phyloP scores from a whole-genome alignment of 176 grass and related monocot genomes.

The Dactylis glomerata region DNA sequence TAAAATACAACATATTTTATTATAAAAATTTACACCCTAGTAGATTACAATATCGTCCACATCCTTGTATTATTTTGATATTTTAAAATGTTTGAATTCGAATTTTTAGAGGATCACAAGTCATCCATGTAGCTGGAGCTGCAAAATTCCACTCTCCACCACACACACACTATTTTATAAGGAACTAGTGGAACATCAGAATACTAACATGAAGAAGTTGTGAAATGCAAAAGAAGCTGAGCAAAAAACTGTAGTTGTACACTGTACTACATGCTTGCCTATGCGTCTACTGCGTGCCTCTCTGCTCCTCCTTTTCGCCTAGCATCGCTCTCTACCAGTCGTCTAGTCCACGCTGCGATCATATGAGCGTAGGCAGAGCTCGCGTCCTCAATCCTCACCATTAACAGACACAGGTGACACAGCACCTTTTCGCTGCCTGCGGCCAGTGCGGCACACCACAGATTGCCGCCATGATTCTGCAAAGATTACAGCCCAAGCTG shows the following conservation, averaged over 20 bases:
- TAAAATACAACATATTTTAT: no score
- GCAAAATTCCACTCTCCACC: no score
- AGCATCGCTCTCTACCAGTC: background rate
- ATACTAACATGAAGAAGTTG: background rate
- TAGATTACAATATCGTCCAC: no score
- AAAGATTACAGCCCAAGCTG: constrained; percentile 1
- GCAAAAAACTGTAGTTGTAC: background rate
- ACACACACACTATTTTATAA: no score
- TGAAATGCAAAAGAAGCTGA: background rate
- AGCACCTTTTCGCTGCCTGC: background rate
- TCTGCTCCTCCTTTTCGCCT: background rate
- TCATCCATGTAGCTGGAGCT: no score
- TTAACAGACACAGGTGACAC: background rate
- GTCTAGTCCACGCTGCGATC: background rate
- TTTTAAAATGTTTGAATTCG: no score
- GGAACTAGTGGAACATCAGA: no score
- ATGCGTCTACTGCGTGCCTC: background rate
- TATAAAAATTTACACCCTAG: no score
- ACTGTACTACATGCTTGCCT: background rate
- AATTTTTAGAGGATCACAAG: no score
- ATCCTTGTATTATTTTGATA: no score
- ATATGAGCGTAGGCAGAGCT: constrained; percentile 31
- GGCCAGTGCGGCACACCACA: background rate
- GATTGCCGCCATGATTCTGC: constrained; percentile 43
- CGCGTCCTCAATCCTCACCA: background rate